Evolutionary conservation across 306 rosid genomes (phyloP).

Genomic region (Parietaria judaica): DNA sequence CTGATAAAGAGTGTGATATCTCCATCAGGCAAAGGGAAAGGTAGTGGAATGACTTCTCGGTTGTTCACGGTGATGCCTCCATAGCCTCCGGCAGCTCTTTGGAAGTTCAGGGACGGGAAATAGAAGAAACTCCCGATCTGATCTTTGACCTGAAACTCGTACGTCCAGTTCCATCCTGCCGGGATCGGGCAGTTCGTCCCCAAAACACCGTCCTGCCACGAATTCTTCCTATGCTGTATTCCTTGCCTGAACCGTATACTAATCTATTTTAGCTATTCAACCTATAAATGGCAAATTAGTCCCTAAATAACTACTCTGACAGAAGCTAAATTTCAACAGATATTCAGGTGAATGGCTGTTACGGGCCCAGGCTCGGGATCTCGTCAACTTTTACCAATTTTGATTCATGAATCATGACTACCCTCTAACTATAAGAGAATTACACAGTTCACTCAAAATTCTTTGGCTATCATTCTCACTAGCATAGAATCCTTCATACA

Average conservation of each 20-base stretch:
- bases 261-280: conserved; percentile 9
- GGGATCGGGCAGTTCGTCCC: conserved; percentile 98
- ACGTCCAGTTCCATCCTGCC: conserved; percentile 97
- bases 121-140: conserved; percentile 96
- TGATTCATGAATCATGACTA: too few species aligned
- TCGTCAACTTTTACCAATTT: too few species aligned
- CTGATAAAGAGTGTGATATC: conserved; percentile 75
- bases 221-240: conserved; percentile 72
- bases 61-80: conserved; percentile 82
- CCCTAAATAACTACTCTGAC: too few species aligned
- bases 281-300: too few species aligned
- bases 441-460: too few species aligned
- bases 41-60: conserved; percentile 63
- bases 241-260: conserved; percentile 66
- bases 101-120: conserved; percentile 79
- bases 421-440: too few species aligned
- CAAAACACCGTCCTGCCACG: conserved; percentile 93
- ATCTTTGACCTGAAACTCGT: conserved; percentile 90
- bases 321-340: too few species aligned
- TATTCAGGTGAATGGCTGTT: too few species aligned
- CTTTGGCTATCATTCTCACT: too few species aligned
- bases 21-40: conserved; percentile 78
- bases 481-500: too few species aligned
- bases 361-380: too few species aligned
- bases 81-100: conserved; percentile 88